Evolutionary conservation across 2,329 filamentous ascomycete species (phyloP).

Genomic region (Neonectria magnoliae): DNA sequence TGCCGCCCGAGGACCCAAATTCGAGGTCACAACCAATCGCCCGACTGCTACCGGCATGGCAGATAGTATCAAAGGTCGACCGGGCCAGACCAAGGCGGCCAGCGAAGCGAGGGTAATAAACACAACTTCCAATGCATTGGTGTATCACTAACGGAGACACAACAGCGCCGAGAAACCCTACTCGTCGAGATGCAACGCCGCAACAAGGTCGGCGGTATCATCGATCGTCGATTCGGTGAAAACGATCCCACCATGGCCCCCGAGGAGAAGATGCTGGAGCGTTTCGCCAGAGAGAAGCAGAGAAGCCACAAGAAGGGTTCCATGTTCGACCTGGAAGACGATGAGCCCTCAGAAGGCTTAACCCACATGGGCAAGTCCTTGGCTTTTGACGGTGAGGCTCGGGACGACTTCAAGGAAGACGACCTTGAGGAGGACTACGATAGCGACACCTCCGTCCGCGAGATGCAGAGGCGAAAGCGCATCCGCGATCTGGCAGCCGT

Average conservation of each 20-base stretch:
- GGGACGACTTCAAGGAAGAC: conserved; percentile 83
- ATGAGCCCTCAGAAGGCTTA: conserved; percentile 71
- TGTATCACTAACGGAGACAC: conserved; percentile 21
- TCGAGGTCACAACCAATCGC: conserved; percentile 79
- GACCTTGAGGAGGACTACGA: conserved; percentile 73
- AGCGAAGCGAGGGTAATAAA: conserved; percentile 81
- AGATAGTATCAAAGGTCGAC: conserved; percentile 74
- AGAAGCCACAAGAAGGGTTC: conserved; percentile 78
- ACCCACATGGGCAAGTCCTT: conserved; percentile 87
- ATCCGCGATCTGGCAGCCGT: conserved; percentile 58
- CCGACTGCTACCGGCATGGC: conserved; percentile 61
- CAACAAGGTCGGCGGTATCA: conserved; percentile 90
- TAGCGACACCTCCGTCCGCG: conserved; percentile 64
- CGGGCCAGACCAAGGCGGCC: conserved; percentile 83
- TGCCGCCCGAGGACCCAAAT: conserved; percentile 80
- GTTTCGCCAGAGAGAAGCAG: conserved; percentile 90
- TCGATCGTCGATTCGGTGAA: conserved; percentile 95
- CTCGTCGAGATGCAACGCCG: conserved; percentile 89
- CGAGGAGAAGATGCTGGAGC: conserved; percentile 90
- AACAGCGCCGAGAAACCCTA: conserved; percentile 79
- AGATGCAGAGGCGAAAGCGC: conserved; percentile 65
- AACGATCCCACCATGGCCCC: conserved; percentile 93
- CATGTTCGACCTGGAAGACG: conserved; percentile 88
- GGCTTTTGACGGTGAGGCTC: conserved; percentile 63
- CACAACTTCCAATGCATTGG: not conserved